These are phyloP conservation scores for Clonostachys solani DNA, from an alignment of 2,329 filamentous ascomycete genomes.

Conservation along the genomic window DNA sequence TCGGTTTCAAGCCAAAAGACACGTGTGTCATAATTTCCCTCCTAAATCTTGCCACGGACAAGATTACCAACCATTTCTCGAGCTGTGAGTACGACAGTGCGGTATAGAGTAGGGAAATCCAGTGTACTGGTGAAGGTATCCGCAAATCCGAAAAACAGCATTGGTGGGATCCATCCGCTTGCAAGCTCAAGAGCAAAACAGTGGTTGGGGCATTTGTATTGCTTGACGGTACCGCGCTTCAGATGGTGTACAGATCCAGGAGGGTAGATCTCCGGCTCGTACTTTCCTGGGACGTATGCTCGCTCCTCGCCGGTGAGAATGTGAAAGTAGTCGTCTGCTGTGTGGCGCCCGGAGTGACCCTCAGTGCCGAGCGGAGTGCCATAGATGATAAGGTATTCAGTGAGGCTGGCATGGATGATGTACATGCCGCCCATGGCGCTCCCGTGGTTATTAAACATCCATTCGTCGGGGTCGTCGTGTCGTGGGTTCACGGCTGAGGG, in stretches of 20 bases:
- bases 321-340: constrained; percentile 92
- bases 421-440: constrained; percentile 92
- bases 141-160: constrained; percentile 86
- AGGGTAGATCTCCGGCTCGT: constrained; percentile 65
- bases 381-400: constrained; percentile 88
- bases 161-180: constrained; percentile 85
- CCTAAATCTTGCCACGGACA: constrained; percentile 63
- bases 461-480: constrained; percentile 57
- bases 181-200: constrained; percentile 85
- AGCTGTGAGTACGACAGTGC: constrained; percentile 69
- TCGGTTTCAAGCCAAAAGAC: too few species aligned
- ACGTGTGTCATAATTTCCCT: too few species aligned
- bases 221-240: constrained; percentile 66
- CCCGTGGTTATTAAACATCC: constrained; percentile 89
- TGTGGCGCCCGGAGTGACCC: constrained; percentile 84
- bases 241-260: constrained; percentile 70
- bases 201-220: constrained; percentile 74
- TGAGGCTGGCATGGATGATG: constrained; percentile 82
- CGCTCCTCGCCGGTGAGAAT: constrained; percentile 76
- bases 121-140: constrained; percentile 77
- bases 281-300: constrained; percentile 67
- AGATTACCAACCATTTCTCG: constrained; percentile 74
- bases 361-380: constrained; percentile 81
- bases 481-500: constrained; percentile 54
- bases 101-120: constrained; percentile 81